Conservation (phyloP, 768 basidiomycete genomes). For the Krasilnikovozyma curviuscula region DNA sequence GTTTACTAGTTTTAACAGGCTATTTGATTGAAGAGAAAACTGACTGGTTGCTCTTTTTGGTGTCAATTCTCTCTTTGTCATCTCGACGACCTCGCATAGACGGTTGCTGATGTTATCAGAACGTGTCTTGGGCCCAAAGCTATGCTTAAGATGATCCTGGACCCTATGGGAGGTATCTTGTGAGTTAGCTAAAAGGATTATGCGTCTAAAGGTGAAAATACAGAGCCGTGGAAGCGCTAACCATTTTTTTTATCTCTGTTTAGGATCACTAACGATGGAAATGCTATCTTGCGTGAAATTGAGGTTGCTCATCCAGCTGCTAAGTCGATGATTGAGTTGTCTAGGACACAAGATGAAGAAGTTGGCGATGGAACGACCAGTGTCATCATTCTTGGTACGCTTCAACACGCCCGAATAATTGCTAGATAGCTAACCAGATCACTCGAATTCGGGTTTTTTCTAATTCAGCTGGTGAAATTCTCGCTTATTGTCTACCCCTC, state of each 20-base stretch:
- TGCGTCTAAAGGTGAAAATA: background rate
- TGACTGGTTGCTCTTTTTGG: background rate
- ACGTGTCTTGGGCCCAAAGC: slow-evolving; percentile 94
- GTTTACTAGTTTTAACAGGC: slow-evolving; percentile 15
- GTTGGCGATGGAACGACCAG: slow-evolving; percentile 97
- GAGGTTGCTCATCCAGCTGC: slow-evolving; percentile 98
- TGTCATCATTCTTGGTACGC: slow-evolving; percentile 83
- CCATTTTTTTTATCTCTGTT: background rate
- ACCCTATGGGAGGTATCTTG: slow-evolving; percentile 98
- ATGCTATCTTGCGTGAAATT: slow-evolving; percentile 92
- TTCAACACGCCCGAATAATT: background rate
- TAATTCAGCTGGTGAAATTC: slow-evolving; percentile 71
- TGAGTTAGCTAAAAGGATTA: slow-evolving; percentile 24
- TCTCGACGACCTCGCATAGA: slow-evolving; percentile 34
- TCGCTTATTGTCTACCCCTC: slow-evolving; percentile 79
- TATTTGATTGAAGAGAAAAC: background rate
- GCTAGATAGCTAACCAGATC: background rate
- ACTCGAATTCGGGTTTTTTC: background rate
- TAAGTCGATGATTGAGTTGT: slow-evolving; percentile 98
- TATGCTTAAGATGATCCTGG: slow-evolving; percentile 98
- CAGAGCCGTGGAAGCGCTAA: background rate
- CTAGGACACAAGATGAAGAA: slow-evolving; percentile 94
- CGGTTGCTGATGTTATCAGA: slow-evolving; percentile 90
- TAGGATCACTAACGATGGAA: slow-evolving; percentile 95
- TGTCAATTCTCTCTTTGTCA: background rate